Evolutionary conservation across 2,329 filamentous ascomycete species (phyloP), one percentile per base, ranked within the genome.

Genomic region (Colletotrichum coccodes): DNA sequence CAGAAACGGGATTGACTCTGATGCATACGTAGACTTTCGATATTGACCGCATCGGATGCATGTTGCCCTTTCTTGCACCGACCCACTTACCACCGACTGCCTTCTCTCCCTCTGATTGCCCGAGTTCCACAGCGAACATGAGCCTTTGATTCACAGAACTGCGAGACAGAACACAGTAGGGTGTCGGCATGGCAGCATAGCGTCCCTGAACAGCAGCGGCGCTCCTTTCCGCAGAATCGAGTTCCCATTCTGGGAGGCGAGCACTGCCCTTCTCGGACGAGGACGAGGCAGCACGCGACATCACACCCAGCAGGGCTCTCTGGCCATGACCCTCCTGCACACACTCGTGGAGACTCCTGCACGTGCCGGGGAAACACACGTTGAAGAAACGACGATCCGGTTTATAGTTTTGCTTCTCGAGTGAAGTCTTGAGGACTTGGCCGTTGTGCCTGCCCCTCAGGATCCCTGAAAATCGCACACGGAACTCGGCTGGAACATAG

Each of bases 381-480:
- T 44, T 52, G 40, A 34, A 62, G 38, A 53, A 47, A 46, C 44
- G 30, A 30, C 44, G 38, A 47, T 12, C 30, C n/a, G 44, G n/a
- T 53, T 42, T 40, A 34, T 68, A 36, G 61, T 60, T 60, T 65
- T 54, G 54, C 30, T 50, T 56, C 53, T 52, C 26, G 44, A n/a
- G n/a, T n/a, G n/a, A 53, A 47, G 26, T 23, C 36, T 34, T 38
- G 23, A 23, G 50, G 60, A 53, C 58, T 47, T 57, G 64, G 58
- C 58, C 32, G 64, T 36, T 52, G 44, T 38, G 23, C n/a, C 52
- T 58, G 64, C 60, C 46, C 64, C n/a, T n/a, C 64, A 30, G 60
- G 54, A 49, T 60, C 54, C 61, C 32, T 64, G 60, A 68, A 64
- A 52, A 68, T 64, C 60, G 64, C 40, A 68, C 53, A 68, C 64